These are phyloP conservation scores for Didymella pinodella DNA, from an alignment of 2,329 filamentous ascomycete genomes.

Conservation along the genomic window DNA sequence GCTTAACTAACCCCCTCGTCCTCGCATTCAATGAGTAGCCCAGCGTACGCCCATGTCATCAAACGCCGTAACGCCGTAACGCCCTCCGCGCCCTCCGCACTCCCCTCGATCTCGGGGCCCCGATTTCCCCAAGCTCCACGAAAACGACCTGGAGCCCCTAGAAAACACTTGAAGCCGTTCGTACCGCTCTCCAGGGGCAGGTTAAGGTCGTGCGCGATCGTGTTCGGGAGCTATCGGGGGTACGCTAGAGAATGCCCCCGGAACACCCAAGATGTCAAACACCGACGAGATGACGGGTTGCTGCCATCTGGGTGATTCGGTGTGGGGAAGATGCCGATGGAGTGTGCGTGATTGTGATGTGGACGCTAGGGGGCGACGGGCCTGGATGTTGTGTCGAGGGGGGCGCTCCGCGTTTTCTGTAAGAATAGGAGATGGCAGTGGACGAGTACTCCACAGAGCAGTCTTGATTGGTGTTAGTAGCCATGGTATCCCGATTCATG, in stretches of 20 bases:
- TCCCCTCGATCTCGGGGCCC: slow-evolving; percentile 10
- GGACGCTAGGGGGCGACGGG: neutral
- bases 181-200: slow-evolving; percentile 3
- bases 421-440: too few relatives aligned
- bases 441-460: too few relatives aligned
- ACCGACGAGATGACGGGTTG: slow-evolving; percentile 4
- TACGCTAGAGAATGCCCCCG: slow-evolving; percentile 17
- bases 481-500: too few relatives aligned
- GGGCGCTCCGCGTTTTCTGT: too few relatives aligned
- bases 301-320: neutral
- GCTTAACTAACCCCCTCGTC: neutral
- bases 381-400: too few relatives aligned
- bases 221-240: neutral
- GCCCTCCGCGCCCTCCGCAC: neutral
- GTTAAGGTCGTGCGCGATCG: slow-evolving; percentile 5
- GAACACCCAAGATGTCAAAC: slow-evolving; percentile 12
- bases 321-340: slow-evolving; percentile 1
- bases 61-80: neutral
- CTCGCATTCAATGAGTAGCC: neutral
- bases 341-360: slow-evolving; percentile 2
- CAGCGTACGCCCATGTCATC: neutral
- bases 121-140: slow-evolving; percentile 5
- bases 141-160: slow-evolving; percentile 15
- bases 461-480: too few relatives aligned
- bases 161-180: slow-evolving; percentile 16